Conservation (phyloP, 1,284 basidiomycete genomes). For the Pholiota adiposa region DNA sequence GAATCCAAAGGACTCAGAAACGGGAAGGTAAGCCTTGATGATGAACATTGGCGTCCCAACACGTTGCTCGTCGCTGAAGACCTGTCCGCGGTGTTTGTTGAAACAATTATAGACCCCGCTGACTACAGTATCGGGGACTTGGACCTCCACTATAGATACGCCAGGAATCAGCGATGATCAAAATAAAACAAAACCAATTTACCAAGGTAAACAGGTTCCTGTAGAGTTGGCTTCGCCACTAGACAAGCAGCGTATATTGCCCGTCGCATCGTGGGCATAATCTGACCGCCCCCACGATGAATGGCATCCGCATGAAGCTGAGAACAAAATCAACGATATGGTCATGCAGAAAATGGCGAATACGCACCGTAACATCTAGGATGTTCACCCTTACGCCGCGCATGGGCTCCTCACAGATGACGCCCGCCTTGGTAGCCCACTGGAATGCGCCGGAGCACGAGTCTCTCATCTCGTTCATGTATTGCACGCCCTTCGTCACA, state of each 20-base stretch:
- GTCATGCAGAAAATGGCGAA: not conserved
- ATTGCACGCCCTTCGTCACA: constrained; percentile 98
- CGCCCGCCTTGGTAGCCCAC: constrained; percentile 99
- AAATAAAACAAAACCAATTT: constrained; percentile 22
- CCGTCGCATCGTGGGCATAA: constrained; percentile 95
- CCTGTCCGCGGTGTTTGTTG: constrained; percentile 98
- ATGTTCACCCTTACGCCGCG: constrained; percentile 97
- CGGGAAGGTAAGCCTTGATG: constrained; percentile 98
- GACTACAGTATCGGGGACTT: constrained; percentile 96
- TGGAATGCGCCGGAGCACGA: constrained; percentile 99
- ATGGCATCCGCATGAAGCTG: constrained; percentile 10
- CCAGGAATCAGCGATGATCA: constrained; percentile 8
- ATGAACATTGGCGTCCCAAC: constrained; percentile 99
- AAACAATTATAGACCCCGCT: constrained; percentile 96
- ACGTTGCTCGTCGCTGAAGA: constrained; percentile 97
- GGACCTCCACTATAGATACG: constrained; percentile 80
- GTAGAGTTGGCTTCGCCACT: constrained; percentile 89
- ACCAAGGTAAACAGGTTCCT: constrained; percentile 97
- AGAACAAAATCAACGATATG: constrained; percentile 9
- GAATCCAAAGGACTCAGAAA: constrained; percentile 99
- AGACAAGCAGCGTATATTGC: constrained; percentile 96
- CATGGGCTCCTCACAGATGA: constrained; percentile 97
- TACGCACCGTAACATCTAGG: constrained; percentile 88
- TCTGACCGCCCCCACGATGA: constrained; percentile 66
- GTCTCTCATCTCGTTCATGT: constrained; percentile 99